A percentile compares a stretch with the other conserved stretches of the same genome.
Evolutionary conservation across 2,329 filamentous ascomycete genomes (phyloP).

Genomic region (Fusarium illudens): DNA sequence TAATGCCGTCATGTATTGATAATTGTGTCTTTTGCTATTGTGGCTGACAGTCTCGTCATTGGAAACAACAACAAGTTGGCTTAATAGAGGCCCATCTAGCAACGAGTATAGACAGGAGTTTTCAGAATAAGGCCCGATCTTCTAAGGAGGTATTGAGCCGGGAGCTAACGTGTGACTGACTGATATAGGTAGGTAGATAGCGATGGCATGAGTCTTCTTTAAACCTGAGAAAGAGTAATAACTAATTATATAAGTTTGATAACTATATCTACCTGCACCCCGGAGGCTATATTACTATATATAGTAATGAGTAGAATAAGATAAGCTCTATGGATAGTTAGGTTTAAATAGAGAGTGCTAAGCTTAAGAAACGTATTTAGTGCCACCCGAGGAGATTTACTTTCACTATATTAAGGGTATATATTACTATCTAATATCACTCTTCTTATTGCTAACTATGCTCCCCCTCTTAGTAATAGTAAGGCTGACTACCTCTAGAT

Average conservation of each 20-base stretch:
- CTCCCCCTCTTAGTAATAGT: background rate
- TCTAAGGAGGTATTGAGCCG: slow-evolving; percentile 15
- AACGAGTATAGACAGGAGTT: background rate
- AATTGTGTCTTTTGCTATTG: too few species aligned
- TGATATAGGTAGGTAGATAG: slow-evolving; percentile 38
- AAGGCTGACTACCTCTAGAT: background rate
- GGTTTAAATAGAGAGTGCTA: background rate
- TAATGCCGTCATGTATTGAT: too few species aligned
- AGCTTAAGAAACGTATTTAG: slow-evolving; percentile 9
- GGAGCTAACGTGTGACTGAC: slow-evolving; percentile 29
- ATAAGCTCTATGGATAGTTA: background rate
- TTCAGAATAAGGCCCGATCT: background rate
- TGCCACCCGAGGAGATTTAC: slow-evolving; percentile 28
- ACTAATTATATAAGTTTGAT: background rate
- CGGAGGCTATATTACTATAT: background rate
- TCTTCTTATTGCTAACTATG: background rate
- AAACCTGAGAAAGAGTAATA: slow-evolving; percentile 7
- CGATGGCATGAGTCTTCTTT: slow-evolving; percentile 27
- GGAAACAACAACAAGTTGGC: too few species aligned
- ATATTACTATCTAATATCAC: background rate
- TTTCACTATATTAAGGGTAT: slow-evolving; percentile 37
- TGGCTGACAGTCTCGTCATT: too few species aligned
- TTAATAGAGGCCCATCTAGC: background rate
- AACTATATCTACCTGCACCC: background rate
- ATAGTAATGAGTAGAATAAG: background rate